These are phyloP conservation scores for Podila minutissima DNA, from an alignment of 192 early-diverging fungal genomes.

Conservation along the genomic window DNA sequence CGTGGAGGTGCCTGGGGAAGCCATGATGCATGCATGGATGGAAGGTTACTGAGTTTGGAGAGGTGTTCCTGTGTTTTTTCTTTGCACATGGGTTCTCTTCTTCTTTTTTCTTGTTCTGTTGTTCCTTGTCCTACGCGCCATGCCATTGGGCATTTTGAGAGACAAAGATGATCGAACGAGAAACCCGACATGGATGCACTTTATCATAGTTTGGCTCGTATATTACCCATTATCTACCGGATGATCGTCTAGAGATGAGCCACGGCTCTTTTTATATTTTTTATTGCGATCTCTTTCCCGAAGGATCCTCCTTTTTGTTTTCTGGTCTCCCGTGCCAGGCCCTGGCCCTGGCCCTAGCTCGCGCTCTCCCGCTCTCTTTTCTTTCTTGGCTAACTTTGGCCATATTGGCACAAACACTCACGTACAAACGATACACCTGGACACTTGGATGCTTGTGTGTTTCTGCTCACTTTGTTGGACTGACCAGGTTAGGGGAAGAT, in stretches of 20 bases:
- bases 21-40: too few species aligned
- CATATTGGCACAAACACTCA: background rate
- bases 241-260: background rate
- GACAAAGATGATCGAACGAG: too few species aligned
- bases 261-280: background rate
- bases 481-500: background rate
- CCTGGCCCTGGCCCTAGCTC: too few species aligned
- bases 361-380: background rate
- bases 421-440: too few species aligned
- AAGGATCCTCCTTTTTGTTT: slow-evolving; percentile 3
- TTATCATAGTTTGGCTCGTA: too few species aligned
- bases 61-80: too few species aligned
- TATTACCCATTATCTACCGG: too few species aligned
- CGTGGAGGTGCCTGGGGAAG: too few species aligned
- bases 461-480: background rate
- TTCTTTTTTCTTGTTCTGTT: background rate
- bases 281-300: background rate
- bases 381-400: background rate
- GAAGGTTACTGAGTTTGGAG: too few species aligned
- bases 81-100: background rate
- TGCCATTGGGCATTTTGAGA: too few species aligned
- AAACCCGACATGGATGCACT: too few species aligned
- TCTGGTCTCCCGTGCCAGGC: too few species aligned
- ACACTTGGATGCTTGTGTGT: background rate
- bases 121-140: background rate